phyloP scores from a whole-genome alignment of 2,329 filamentous ascomycete species.

The Lasiodiplodia hormozganensis region DNA sequence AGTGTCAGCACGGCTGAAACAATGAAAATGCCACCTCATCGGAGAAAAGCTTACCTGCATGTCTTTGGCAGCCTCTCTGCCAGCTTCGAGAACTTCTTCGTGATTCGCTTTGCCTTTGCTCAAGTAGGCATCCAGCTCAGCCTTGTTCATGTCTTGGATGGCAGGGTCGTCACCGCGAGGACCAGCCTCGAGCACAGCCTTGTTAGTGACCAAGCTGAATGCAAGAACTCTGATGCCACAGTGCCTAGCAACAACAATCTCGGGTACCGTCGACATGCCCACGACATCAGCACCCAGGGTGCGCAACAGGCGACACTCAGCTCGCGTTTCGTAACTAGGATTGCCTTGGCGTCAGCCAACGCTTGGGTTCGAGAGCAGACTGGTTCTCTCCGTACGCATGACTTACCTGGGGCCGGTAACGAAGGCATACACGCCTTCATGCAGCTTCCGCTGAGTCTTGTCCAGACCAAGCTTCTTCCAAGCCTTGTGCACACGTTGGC shows the following conservation, averaged over 20 bases:
- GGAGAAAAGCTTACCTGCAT: conserved; percentile 59
- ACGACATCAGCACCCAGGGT: conserved; percentile 71
- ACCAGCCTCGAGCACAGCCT: conserved; percentile 64
- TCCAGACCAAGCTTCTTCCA: conserved; percentile 60
- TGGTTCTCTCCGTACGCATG: neutral
- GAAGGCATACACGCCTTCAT: conserved; percentile 72
- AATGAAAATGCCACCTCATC: conserved; percentile 2
- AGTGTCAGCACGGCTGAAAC: conserved; percentile 25
- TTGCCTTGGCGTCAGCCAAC: conserved; percentile 11
- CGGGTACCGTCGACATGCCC: conserved; percentile 74
- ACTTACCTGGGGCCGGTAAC: conserved; percentile 66
- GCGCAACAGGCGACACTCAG: conserved; percentile 68
- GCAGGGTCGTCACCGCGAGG: conserved; percentile 63
- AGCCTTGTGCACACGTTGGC: conserved; percentile 62
- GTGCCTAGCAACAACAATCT: conserved; percentile 71
- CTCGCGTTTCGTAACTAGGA: conserved; percentile 67
- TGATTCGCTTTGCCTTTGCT: conserved; percentile 68
- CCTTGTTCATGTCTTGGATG: conserved; percentile 57
- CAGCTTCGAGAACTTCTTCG: conserved; percentile 69
- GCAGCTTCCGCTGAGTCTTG: conserved; percentile 59
- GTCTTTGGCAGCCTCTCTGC: conserved; percentile 64
- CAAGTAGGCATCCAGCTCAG: conserved; percentile 62
- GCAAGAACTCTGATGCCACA: conserved; percentile 68
- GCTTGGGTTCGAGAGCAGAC: neutral
- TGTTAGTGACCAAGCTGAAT: conserved; percentile 72